Evolutionary conservation across 2,329 filamentous ascomycete genomes (phyloP), one percentile per base, ranked within the genome.

Genomic region (Talaromyces rugulosus): DNA sequence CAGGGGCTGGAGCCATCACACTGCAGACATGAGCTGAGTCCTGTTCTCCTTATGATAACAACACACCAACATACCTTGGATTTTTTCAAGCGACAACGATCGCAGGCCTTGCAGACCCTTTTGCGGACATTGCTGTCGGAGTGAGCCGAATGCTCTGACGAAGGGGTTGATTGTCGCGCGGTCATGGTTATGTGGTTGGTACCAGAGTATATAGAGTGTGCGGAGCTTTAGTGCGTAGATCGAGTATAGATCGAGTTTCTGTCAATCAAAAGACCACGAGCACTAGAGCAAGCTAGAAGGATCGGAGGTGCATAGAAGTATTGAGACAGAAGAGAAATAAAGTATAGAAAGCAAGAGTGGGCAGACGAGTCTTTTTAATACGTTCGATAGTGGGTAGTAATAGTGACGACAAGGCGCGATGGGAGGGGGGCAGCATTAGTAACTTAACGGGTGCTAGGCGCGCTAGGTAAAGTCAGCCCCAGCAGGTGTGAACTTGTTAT

Each of bases 41-140:
- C 33, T 16, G 28, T 34, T 62, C 11, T 62, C 11, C 14, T 31
- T 23, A 30, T 33, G 18, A 31, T 36, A 40, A 34, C 34, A 16
- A n/a, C 12, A 40, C n/a, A 27, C 55, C 63, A n/a, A 67, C 74
- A 63, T 76, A 84, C 83, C 79, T 88, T 88, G 71, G 85, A 87
- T 71, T 88, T 88, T 75, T 88, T 88, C 62, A 87, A 68, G 55
- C 86, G 80, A 76, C 86, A 88, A 63, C 86, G 81, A 74, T 88
- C 86, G 73, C 86, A 88, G 28, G 86, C 86, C 75, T 88, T 88
- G 73, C 86, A 86, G 44, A 88, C 86, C 69, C 86, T 80, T 75
- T 88, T 88, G 67, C 85, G 75, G 42, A 77, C 78, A 65, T 79
- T 81, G 64, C 75, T 76, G 68, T 82, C 80, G 18, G 77, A 75